Conservation (phyloP, 2,329 filamentous ascomycete species). For the Emergomyces pasteurianus region DNA sequence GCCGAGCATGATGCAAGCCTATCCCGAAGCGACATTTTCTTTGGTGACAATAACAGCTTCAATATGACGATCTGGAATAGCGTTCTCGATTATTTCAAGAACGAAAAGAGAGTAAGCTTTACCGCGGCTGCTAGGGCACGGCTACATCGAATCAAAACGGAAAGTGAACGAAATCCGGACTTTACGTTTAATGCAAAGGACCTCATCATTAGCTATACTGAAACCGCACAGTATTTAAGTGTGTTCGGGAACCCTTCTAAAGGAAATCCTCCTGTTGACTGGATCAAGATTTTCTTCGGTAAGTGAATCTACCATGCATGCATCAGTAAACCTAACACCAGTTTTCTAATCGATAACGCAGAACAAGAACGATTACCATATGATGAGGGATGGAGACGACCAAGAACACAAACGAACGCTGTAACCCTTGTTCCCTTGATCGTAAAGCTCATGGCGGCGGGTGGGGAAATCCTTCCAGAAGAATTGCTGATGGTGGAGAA, state of each 20-base stretch:
- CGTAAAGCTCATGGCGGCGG: conserved; percentile 9
- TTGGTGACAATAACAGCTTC: conserved; percentile 25
- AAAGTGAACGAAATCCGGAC: conserved; percentile 17
- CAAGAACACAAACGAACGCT: conserved; percentile 10
- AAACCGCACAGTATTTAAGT: conserved; percentile 27
- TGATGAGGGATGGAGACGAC: conserved; percentile 22
- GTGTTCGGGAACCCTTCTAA: conserved; percentile 22
- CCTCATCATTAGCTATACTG: conserved; percentile 24
- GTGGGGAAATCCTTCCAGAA: conserved; percentile 11
- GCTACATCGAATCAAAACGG: conserved; percentile 19
- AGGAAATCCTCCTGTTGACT: conserved; percentile 23
- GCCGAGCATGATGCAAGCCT: conserved; percentile 29
- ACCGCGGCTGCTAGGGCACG: conserved; percentile 19
- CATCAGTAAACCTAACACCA: neutral
- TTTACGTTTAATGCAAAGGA: conserved; percentile 23
- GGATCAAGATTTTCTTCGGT: conserved; percentile 22
- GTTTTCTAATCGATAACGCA: conserved; percentile 1
- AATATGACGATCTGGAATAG: conserved; percentile 19
- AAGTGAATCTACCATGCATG: neutral
- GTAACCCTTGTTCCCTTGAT: conserved; percentile 11
- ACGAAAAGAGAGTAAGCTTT: conserved; percentile 12
- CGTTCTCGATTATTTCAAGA: conserved; percentile 16
- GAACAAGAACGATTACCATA: conserved; percentile 27
- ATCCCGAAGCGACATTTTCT: conserved; percentile 21
- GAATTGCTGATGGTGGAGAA: conserved; percentile 5